phyloP scores from a whole-genome alignment of 2,329 filamentous ascomycete species.

The Arachnomyces sp. region DNA sequence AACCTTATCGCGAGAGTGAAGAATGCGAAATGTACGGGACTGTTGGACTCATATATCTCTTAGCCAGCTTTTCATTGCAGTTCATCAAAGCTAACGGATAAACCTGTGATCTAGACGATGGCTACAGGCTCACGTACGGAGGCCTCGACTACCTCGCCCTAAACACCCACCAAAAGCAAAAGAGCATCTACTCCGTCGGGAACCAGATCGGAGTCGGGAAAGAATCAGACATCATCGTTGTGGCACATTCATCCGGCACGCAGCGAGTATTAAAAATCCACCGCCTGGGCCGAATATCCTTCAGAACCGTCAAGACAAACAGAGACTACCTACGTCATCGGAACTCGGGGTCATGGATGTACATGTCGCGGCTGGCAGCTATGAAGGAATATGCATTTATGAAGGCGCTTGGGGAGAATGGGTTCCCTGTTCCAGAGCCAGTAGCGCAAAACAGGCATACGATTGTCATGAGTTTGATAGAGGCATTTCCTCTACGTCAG shows the following conservation, averaged over 20 bases:
- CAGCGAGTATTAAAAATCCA: constrained; percentile 93
- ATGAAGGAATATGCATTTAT: constrained; percentile 95
- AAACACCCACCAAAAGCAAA: constrained; percentile 73
- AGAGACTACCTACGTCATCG: constrained; percentile 84
- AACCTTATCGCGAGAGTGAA: constrained; percentile 87
- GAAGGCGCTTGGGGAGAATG: constrained; percentile 72
- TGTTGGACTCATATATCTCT: not conserved
- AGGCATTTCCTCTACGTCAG: constrained; percentile 85
- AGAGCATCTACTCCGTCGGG: constrained; percentile 81
- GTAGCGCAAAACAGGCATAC: constrained; percentile 87
- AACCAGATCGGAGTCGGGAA: constrained; percentile 94
- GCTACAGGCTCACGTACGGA: constrained; percentile 92
- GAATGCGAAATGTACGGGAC: constrained; percentile 66
- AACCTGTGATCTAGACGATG: constrained; percentile 54
- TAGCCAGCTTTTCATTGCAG: not conserved
- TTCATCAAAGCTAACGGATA: constrained; percentile 6
- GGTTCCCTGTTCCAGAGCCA: constrained; percentile 82
- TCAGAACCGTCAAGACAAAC: constrained; percentile 92
- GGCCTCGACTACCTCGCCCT: constrained; percentile 96
- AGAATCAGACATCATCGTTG: constrained; percentile 93
- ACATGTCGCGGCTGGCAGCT: constrained; percentile 84
- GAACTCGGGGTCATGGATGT: constrained; percentile 87
- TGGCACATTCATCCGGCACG: constrained; percentile 66
- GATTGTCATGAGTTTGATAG: constrained; percentile 88
- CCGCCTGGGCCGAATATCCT: constrained; percentile 87